Evolutionary conservation across 345 rosid genomes (phyloP).

Genomic region (Boechera stricta): DNA sequence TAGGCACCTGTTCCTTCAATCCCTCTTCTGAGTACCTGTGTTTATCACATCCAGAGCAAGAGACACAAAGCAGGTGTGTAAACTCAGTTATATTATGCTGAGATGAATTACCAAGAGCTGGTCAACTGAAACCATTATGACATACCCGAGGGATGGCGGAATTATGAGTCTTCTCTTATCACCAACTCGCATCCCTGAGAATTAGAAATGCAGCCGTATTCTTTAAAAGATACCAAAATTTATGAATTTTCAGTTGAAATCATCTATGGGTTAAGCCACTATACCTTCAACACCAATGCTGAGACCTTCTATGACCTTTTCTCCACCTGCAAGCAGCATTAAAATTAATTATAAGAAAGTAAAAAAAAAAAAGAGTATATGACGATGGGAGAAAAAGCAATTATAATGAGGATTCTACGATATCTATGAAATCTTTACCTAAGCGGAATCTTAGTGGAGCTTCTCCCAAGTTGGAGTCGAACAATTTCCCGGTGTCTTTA

Average conservation of each 20-base stretch:
- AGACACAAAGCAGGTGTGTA: slow-evolving; percentile 6
- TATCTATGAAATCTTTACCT: slow-evolving; percentile 47
- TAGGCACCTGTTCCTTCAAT: slow-evolving; percentile 61
- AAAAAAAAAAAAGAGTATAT: not conserved
- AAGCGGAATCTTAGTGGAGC: slow-evolving; percentile 53
- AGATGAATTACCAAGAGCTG: slow-evolving; percentile 10
- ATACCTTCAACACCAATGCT: slow-evolving; percentile 70
- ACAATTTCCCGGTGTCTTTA: slow-evolving; percentile 54
- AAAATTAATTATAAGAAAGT: not conserved
- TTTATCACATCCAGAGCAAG: slow-evolving; percentile 16
- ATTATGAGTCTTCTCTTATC: slow-evolving; percentile 77
- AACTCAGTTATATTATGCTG: not conserved
- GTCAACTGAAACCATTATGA: not conserved
- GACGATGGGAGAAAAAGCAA: slow-evolving; percentile 21
- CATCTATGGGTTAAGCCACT: slow-evolving; percentile 3
- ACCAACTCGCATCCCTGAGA: slow-evolving; percentile 83
- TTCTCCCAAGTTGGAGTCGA: slow-evolving; percentile 55
- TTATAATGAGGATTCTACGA: not conserved
- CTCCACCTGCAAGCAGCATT: slow-evolving; percentile 49
- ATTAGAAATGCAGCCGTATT: slow-evolving; percentile 14
- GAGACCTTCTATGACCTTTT: slow-evolving; percentile 53
- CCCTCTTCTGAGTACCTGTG: slow-evolving; percentile 58
- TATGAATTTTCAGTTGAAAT: not conserved
- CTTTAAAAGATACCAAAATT: not conserved
- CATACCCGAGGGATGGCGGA: slow-evolving; percentile 87